phyloP scores from a whole-genome alignment of 176 grass and related monocot genomes.

The Carex scoparia region DNA sequence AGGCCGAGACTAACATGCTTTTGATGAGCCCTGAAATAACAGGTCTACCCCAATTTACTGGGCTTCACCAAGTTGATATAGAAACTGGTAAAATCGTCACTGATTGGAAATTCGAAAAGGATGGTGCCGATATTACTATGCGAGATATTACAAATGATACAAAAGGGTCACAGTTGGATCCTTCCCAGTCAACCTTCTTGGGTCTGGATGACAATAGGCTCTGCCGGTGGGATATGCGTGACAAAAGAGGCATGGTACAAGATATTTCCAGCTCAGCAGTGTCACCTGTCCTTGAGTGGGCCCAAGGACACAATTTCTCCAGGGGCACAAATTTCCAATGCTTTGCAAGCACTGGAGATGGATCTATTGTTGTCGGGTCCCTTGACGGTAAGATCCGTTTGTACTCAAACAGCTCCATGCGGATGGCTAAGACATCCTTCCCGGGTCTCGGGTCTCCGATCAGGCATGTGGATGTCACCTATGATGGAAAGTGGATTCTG shows the following conservation, averaged over 20 bases:
- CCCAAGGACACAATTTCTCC: constrained; percentile 83
- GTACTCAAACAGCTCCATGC: constrained; percentile 74
- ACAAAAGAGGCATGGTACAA: constrained; percentile 66
- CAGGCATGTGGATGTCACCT: constrained; percentile 80
- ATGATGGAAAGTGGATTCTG: constrained; percentile 88
- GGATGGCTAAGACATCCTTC: constrained; percentile 89
- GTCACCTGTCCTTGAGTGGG: constrained; percentile 70
- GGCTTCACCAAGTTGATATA: constrained; percentile 72
- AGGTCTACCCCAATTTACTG: constrained; percentile 29
- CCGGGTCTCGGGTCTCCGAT: constrained; percentile 83
- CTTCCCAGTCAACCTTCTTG: constrained; percentile 75
- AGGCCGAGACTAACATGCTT: constrained; percentile 78
- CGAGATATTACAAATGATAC: constrained; percentile 78
- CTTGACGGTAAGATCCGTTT: constrained; percentile 85
- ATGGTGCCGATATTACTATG: constrained; percentile 69
- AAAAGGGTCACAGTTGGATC: constrained; percentile 72
- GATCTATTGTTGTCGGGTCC: constrained; percentile 77
- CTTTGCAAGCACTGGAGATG: constrained; percentile 85
- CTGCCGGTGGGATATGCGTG: constrained; percentile 93
- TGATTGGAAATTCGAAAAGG: constrained; percentile 82
- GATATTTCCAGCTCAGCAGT: constrained; percentile 53
- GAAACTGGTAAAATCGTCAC: constrained; percentile 82
- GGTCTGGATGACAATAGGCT: constrained; percentile 79
- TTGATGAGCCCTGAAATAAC: constrained; percentile 65
- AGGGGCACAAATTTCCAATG: constrained; percentile 85